Base-by-base conservation (phyloP, 495 filamentous ascomycete species). In the Neurospora discreta region DNA sequence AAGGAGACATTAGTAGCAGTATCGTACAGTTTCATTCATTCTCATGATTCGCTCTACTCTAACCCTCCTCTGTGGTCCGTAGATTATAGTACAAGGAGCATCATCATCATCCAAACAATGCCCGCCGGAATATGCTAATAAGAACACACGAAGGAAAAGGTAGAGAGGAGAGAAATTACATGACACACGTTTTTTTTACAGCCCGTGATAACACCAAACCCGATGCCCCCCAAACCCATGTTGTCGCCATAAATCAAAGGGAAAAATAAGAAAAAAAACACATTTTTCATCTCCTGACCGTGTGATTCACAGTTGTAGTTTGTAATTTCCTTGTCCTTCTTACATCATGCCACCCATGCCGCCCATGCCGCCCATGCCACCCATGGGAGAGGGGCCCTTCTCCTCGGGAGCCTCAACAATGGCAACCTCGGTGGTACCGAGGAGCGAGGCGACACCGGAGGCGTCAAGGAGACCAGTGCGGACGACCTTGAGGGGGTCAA, bases 401-500 rank as follows among this genome's bases (percentile, higher is more conserved):
- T 97, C 94, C 80, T 97, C 96, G 68, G 92, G 88, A 70, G 96
- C 95, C 83, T 99, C 95, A 70, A 97, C 93, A 73, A 99, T 94
- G 70, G 95, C 94, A 73, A 97, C 95, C 84, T 99, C 95, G 74
- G 96, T 99, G 76, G 95, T 99, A 82, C 95, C 95, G 74, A 99
- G 91, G 71, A 99, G 89, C 70, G 94, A 98, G 52, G 95, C 95
- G 76, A 99, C 95, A 85, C 95, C 95, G 81, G 90, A 93, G 78
- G 95, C 95, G 81, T 99, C 95, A 79, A 94, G 87, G 42, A 99
- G 89, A 71, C 91, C 93, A 73, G 95, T 99, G 76, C 95, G 93
- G 78, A 99, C 95, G 74, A 99, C 95, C 91, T 99, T 99, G 87
- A 99, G 90, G 68, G 95, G 95, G 80, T 99, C 95, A 76, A 99